Conservation (phyloP, 2,329 filamentous ascomycete species). For the Fusarium sacchari region DNA sequence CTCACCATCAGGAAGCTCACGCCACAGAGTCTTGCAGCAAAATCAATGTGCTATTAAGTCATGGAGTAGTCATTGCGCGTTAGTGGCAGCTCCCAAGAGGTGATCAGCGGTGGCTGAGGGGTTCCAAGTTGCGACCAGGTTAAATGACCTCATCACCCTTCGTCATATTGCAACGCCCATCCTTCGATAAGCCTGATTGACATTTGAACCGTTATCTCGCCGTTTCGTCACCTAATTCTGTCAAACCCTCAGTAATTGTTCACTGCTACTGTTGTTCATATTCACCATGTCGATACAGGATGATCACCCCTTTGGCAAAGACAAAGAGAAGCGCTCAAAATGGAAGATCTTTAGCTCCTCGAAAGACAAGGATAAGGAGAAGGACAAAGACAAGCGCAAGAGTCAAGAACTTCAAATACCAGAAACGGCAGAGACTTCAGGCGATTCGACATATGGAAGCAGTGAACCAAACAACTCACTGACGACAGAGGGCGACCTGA, state of each 20-base stretch:
- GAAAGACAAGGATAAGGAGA: conserved; percentile 35
- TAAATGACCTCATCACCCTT: conserved; percentile 26
- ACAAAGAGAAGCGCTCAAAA: conserved; percentile 40
- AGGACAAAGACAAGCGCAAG: conserved; percentile 27
- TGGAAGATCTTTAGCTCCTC: conserved; percentile 42
- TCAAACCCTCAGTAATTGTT: background rate
- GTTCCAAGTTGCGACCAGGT: conserved; percentile 19
- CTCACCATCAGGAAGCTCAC: background rate
- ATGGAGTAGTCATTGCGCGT: conserved; percentile 31
- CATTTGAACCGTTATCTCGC: background rate
- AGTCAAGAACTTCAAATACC: conserved; percentile 13
- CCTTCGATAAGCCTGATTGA: conserved; percentile 22
- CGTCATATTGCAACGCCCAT: conserved; percentile 19
- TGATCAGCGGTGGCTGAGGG: conserved; percentile 23
- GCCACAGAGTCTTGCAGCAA: background rate
- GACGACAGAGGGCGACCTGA: conserved; percentile 33
- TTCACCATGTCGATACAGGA: conserved; percentile 21
- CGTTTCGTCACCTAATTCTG: background rate
- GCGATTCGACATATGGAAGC: conserved; percentile 39
- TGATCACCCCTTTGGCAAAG: conserved; percentile 8
- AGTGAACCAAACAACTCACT: conserved; percentile 40
- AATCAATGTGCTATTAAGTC: conserved; percentile 14
- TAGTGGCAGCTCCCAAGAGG: conserved; percentile 18
- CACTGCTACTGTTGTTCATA: background rate
- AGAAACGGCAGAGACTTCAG: conserved; percentile 7